Base-by-base conservation (phyloP, 164 flowering plant species). In the Aristolochia contorta region DNA sequence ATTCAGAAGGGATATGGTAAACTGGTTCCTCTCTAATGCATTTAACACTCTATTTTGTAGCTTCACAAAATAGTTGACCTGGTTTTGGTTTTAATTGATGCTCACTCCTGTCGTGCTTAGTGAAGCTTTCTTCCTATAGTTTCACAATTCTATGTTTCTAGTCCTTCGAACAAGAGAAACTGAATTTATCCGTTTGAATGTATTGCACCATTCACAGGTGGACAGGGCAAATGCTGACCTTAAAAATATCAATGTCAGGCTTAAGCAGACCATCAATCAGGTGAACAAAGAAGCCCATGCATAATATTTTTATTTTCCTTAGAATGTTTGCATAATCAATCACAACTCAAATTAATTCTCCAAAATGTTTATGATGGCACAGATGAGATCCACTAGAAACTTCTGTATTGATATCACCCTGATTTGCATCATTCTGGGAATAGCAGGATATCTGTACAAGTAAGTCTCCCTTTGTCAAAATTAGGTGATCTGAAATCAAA, bases 371-470 rank as follows among this genome's bases (percentile, higher is more conserved):
- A 37, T 37, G 43, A 37, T 8, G 43, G 9, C 43, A 2, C 96
- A 92, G 97, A 75, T 92, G 78, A 79, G 98, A 62, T 92, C 98
- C 50, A 86, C 93, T 54, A 71, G 93, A 52, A 92, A 92, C 69
- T 89, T 92, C 77, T 92, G 97, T 63, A 83, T 92, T 62, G 97
- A 92, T 78, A 92, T 92, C 57, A 74, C 87, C 68, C 79, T 89
- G 57, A 56, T 92, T 72, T 82, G 88, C 58, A 65, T 92, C 62
- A 86, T 92, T 67, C 80, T 89, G 60, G 98, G 98, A n/a, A 87
- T 89, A 57, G 97, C 96, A 64, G 96, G 93, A 52, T 92, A 92
- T 63, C 67, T 89, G 56, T 93, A 90, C 85, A 89, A 93, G 98
- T 93, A 81, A 90, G 96, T 67, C 68, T 27, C 2, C 2, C 5